Percentiles rank a stretch among this genome's conserved stretches.
Conservation (phyloP, 495 filamentous ascomycete genomes). For the Aspergillus funiculosus region DNA sequence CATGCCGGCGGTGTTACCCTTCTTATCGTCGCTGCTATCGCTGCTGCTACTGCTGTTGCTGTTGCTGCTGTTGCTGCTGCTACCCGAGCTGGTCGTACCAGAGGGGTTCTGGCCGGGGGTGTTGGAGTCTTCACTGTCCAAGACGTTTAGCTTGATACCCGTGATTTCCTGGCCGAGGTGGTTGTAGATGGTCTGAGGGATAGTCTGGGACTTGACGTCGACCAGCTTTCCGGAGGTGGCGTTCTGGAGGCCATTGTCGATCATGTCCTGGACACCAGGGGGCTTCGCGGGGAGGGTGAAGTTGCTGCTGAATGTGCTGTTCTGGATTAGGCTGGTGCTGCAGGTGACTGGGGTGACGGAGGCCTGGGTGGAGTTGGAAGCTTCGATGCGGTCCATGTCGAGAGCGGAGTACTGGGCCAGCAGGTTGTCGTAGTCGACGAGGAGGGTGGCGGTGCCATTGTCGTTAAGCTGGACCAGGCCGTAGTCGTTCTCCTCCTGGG, state of each 20-base stretch:
- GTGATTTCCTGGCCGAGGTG: constrained; percentile 48
- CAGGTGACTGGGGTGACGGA: constrained; percentile 53
- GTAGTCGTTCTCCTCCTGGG: constrained; percentile 72
- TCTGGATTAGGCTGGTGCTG: constrained; percentile 54
- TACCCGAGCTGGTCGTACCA: constrained; percentile 18
- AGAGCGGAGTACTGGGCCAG: constrained; percentile 67
- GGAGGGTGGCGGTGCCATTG: constrained; percentile 58
- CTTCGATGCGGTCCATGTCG: constrained; percentile 58
- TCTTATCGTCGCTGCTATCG: constrained; percentile 19
- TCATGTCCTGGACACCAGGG: constrained; percentile 46
- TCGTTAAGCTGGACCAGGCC: constrained; percentile 67
- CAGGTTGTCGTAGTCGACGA: constrained; percentile 70
- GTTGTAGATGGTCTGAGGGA: constrained; percentile 50
- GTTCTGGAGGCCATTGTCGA: constrained; percentile 47
- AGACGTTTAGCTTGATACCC: constrained; percentile 47
- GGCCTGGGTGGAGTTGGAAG: constrained; percentile 49
- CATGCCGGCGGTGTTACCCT: constrained; percentile 20
- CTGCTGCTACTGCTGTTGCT: constrained; percentile 25
- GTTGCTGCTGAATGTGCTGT: constrained; percentile 58
- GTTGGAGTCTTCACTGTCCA: constrained; percentile 49
- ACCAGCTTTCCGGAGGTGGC: constrained; percentile 54
- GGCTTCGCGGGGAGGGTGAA: constrained; percentile 65
- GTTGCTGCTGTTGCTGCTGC: constrained; percentile 29
- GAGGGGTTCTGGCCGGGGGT: constrained; percentile 42
- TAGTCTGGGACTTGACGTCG: constrained; percentile 45